Base-by-base conservation (phyloP, 1,284 basidiomycete species). In the Hymenochaete sp. region DNA sequence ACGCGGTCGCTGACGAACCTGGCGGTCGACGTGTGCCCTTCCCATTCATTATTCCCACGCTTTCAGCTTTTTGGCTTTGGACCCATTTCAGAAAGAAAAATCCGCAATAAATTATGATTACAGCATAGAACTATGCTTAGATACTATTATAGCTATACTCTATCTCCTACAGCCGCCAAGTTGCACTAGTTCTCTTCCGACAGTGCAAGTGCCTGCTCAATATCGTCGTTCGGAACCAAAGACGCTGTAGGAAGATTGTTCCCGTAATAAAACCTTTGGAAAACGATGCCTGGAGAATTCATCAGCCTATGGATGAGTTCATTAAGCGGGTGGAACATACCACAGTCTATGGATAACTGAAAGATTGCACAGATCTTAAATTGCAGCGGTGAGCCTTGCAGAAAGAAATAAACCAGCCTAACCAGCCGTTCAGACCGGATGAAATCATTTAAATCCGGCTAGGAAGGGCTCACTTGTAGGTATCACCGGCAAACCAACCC, bases 351-450 rank as follows among this genome's bases (percentile, higher is more conserved):
- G 3, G 81, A 82, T 38, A 90, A 62, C 57, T 90, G 87, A 58
- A 90, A 88, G 47, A 89, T 70, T 1, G 83, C 79, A 55, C 87
- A 89, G 24, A 77, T 73, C 61, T 82, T 80, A 67, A 89, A 90
- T 54, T 85, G 86, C 44, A 89, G 56, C 1, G 83, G 81, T 1
- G 79, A 81, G 9, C 66, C 57, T 56, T 80, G 73, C 35, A 79
- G 50, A 62, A 89, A 88, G 62, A 89, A 90, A 57, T 90, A 90
- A 3, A 70, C 70, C n/a, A 79, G 76, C 59, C 86, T 89, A 39
- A 38, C 36, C 47, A 40, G 27, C 27, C 45, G 39, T 18, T 52
- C 49, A 39, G 49, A 56, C 36, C 55, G 48, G 38, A 21, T 42
- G 43, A 29, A 26, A 45, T 40, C 28, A n/a, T 24, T 24, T 10